Percentiles rank a stretch among this genome's conserved stretches.
Conservation (phyloP, 768 basidiomycete genomes). For the Xanthoconium purpureum region DNA sequence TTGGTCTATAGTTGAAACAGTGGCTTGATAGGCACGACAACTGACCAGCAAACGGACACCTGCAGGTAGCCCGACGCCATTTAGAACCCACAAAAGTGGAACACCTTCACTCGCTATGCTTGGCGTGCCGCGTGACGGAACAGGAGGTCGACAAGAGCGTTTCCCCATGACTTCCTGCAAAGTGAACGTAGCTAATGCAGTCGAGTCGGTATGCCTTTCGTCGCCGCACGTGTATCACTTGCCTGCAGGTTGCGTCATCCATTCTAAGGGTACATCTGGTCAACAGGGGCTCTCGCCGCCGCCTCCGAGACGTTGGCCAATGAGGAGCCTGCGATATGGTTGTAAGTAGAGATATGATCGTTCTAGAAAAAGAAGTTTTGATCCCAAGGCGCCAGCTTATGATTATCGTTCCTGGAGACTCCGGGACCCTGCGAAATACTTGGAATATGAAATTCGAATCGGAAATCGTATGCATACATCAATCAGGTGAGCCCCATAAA, state of each 20-base stretch:
- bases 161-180: neutral
- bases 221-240: slow-evolving; percentile 3
- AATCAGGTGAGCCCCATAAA: slow-evolving; percentile 7
- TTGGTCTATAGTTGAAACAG: neutral
- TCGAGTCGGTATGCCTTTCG: neutral
- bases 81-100: slow-evolving; percentile 13
- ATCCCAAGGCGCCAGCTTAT: neutral
- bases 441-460: slow-evolving; percentile 5
- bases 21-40: slow-evolving; percentile 21
- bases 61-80: slow-evolving; percentile 15
- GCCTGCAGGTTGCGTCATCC: slow-evolving; percentile 1
- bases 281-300: slow-evolving; percentile 2
- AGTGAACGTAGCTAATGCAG: neutral
- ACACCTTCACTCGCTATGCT: slow-evolving; percentile 8
- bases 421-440: slow-evolving; percentile 14
- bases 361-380: slow-evolving; percentile 12
- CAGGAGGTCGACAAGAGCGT: slow-evolving; percentile 3
- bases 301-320: slow-evolving; percentile 20
- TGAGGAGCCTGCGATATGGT: slow-evolving; percentile 15
- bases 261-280: slow-evolving; percentile 1
- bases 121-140: slow-evolving; percentile 12
- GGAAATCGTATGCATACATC: neutral
- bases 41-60: neutral
- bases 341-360: neutral
- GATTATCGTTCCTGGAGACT: slow-evolving; percentile 13